Base-by-base conservation (phyloP, 441 rosid species). In the Eruca vesicaria region DNA sequence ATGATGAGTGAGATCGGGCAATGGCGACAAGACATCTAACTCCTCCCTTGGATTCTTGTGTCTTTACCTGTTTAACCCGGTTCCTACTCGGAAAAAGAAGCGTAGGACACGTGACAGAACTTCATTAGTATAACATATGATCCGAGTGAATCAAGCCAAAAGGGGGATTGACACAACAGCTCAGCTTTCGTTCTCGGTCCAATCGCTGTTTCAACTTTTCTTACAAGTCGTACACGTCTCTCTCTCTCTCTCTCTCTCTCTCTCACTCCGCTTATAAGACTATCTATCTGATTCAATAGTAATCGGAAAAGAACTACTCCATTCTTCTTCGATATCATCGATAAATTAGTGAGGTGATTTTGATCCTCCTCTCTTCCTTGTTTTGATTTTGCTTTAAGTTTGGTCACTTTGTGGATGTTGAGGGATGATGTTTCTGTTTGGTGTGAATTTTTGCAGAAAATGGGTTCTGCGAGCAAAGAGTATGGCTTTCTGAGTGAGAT, bases 401-500 rank as follows among this genome's bases (percentile, higher is more conserved):
- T n/a, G n/a, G n/a, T n/a, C n/a, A n/a, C n/a, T n/a, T n/a, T n/a
- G n/a, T n/a, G n/a, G n/a, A n/a, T n/a, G n/a, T n/a, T n/a, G n/a
- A n/a, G n/a, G n/a, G n/a, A n/a, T n/a, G n/a, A n/a, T n/a, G n/a
- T n/a, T n/a, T n/a, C n/a, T n/a, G n/a, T n/a, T n/a, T n/a, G n/a
- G n/a, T n/a, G 21, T 33, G 23, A 43, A 3, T 23, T 6, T n/a
- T 16, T 72, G 69, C 73, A 81, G 88, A 15, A 38, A 75, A 92
- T 95, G 99, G 87, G 85, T 45, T 95, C 90, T 16, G 77, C 78
- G 9, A 84, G 66, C 82, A 83, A 87, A 72, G 92, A 82, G 74
- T 79, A 83, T 35, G 95, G 83, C 74, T 88, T 91, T 84, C 81
- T 95, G 82, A 84, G 84, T 26, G 98, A 91, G 86, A 85, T 95